Percentiles rank a stretch among this genome's conserved stretches.
phyloP scores from a whole-genome alignment of 352 stramenopile species.

The Pythium graminicola region DNA sequence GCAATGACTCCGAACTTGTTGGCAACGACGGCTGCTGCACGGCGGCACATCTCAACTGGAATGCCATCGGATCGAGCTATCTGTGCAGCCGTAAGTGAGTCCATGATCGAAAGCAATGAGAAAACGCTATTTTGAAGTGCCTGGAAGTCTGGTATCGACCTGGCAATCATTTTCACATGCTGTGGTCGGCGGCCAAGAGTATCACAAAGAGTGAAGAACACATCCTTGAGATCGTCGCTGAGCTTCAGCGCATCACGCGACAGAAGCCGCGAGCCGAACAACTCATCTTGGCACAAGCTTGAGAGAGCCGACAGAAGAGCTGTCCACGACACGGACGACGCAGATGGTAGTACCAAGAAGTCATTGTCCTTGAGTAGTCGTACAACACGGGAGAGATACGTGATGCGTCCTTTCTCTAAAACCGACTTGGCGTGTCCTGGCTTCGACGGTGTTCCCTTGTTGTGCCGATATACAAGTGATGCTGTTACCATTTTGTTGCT shows the following conservation, averaged over 20 bases:
- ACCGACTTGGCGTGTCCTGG: neutral
- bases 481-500: slow-evolving; percentile 17
- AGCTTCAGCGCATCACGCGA: slow-evolving; percentile 15
- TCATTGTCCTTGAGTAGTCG: slow-evolving; percentile 5
- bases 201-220: slow-evolving; percentile 24
- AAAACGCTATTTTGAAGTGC: too few relatives aligned
- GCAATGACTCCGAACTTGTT: neutral
- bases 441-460: neutral
- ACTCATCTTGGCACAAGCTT: neutral
- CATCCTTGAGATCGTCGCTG: neutral
- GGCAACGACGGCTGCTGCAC: neutral
- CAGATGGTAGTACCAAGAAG: neutral
- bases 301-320: neutral
- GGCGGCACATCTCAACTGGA: neutral
- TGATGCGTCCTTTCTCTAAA: neutral
- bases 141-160: too few relatives aligned
- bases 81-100: neutral
- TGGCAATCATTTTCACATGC: too few relatives aligned
- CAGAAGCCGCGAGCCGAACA: slow-evolving; percentile 5
- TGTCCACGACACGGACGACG: neutral
- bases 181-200: slow-evolving; percentile 9
- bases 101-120: neutral
- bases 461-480: slow-evolving; percentile 14
- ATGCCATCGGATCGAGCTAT: neutral
- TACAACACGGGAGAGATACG: neutral